These are phyloP conservation scores for Chrysoporthe deuterocubensis DNA, from an alignment of 2,329 filamentous ascomycete species.

Conservation along the genomic window DNA sequence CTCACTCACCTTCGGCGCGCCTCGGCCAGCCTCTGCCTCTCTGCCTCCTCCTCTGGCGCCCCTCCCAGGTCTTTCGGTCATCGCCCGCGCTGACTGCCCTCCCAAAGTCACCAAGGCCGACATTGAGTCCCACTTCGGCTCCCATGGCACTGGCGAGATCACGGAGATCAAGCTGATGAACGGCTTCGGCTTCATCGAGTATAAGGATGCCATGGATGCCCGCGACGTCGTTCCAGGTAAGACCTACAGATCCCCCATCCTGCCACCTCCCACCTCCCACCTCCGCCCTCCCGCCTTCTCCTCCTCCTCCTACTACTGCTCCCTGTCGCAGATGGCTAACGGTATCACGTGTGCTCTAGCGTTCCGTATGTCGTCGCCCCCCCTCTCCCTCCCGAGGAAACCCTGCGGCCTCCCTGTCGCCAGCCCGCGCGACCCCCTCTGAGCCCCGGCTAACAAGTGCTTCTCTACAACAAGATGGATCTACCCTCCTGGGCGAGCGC, in stretches of 20 bases:
- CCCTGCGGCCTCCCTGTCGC: constrained; percentile 30
- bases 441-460: constrained; percentile 42
- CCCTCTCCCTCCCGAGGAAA: constrained; percentile 39
- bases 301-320: constrained; percentile 28
- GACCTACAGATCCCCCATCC: constrained; percentile 36
- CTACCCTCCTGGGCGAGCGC: constrained; percentile 96
- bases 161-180: constrained; percentile 99
- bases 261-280: constrained; percentile 19
- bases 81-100: constrained; percentile 20
- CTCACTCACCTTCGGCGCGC: constrained; percentile 4
- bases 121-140: constrained; percentile 93
- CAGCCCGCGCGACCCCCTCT: constrained; percentile 35
- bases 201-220: constrained; percentile 97
- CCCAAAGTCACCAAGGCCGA: constrained; percentile 90
- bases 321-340: constrained; percentile 35
- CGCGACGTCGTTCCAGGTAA: constrained; percentile 97
- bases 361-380: constrained; percentile 60
- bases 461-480: constrained; percentile 72
- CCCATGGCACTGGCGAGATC: constrained; percentile 95
- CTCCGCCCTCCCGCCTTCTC: constrained; percentile 30
- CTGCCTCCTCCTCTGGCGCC: constrained; percentile 18
- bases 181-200: constrained; percentile 99
- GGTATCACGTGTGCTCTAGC: constrained; percentile 45
- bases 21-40: constrained; percentile 8
- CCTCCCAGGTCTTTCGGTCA: constrained; percentile 28